Percentiles rank a stretch among this genome's conserved stretches.
phyloP scores from a whole-genome alignment of 2,329 filamentous ascomycete genomes.

The Thelonectria discophora region DNA sequence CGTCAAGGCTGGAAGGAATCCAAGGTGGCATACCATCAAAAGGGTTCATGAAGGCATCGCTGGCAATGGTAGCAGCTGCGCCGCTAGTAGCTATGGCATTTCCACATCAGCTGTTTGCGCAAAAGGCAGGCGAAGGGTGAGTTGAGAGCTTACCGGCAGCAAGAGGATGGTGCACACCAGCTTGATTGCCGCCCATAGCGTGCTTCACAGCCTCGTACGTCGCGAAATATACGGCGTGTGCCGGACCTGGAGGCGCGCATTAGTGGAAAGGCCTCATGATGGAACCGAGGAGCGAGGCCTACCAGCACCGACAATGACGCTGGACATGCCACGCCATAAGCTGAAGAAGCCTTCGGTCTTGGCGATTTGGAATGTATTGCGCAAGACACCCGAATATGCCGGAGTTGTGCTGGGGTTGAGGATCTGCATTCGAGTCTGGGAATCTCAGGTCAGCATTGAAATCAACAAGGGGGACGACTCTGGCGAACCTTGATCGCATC shows the following conservation, averaged over 20 bases:
- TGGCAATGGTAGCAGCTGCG: slow-evolving; percentile 94
- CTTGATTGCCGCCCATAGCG: slow-evolving; percentile 89
- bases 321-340: slow-evolving; percentile 95
- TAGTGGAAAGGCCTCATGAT: slow-evolving; percentile 26
- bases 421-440: slow-evolving; percentile 96
- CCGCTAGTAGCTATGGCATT: slow-evolving; percentile 79
- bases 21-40: slow-evolving; percentile 80
- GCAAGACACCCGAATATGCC: slow-evolving; percentile 88
- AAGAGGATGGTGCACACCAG: slow-evolving; percentile 87
- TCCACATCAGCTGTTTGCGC: slow-evolving; percentile 20
- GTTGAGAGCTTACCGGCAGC: slow-evolving; percentile 76
- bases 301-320: slow-evolving; percentile 96
- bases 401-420: slow-evolving; percentile 83
- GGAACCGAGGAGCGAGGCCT: slow-evolving; percentile 45
- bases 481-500: slow-evolving; percentile 89
- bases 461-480: slow-evolving; percentile 11
- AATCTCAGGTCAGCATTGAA: slow-evolving; percentile 30
- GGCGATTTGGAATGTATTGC: slow-evolving; percentile 92
- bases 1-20: neutral
- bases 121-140: neutral
- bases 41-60: slow-evolving; percentile 98
- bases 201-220: slow-evolving; percentile 99
- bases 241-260: slow-evolving; percentile 72
- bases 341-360: slow-evolving; percentile 88
- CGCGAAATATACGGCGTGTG: slow-evolving; percentile 97